phyloP scores from a whole-genome alignment of 257 asterid genomes.

The Echium plantagineum region DNA sequence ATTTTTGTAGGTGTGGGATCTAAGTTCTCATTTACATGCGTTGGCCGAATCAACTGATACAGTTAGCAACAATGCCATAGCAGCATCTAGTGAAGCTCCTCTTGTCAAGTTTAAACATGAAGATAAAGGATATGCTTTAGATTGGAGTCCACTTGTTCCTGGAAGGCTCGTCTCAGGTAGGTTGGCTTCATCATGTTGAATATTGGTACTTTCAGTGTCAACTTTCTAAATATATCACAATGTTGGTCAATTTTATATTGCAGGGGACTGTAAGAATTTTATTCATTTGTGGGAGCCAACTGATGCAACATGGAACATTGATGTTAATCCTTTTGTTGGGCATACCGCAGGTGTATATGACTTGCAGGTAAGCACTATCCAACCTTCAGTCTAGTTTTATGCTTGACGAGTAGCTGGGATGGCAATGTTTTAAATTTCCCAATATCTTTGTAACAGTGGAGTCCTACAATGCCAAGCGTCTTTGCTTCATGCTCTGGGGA shows the following conservation, averaged over 20 bases:
- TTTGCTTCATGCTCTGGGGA: conserved; percentile 96
- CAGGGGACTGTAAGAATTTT: conserved; percentile 78
- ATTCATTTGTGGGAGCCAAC: conserved; percentile 95
- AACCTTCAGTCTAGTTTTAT: neutral
- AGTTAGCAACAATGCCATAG: conserved; percentile 30
- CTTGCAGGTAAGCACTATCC: conserved; percentile 39
- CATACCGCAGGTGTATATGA: conserved; percentile 82
- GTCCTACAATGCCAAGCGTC: conserved; percentile 60
- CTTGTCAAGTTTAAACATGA: conserved; percentile 67
- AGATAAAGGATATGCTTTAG: conserved; percentile 95
- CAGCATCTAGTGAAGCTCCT: conserved; percentile 54
- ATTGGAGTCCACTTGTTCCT: conserved; percentile 89
- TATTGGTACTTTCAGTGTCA: neutral
- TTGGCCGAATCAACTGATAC: conserved; percentile 51
- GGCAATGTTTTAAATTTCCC: neutral
- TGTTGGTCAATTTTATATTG: conserved; percentile 1
- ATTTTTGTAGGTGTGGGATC: conserved; percentile 88
- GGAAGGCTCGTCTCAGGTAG: conserved; percentile 88
- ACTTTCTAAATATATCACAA: neutral
- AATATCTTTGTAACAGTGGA: conserved; percentile 71
- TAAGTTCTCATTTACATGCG: conserved; percentile 64
- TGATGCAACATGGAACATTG: conserved; percentile 67
- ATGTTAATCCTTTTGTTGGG: conserved; percentile 27
- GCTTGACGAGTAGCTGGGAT: neutral
- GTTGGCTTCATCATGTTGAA: neutral